Base-by-base conservation (phyloP, 2,329 filamentous ascomycete species). In the Cordyceps farinosa region DNA sequence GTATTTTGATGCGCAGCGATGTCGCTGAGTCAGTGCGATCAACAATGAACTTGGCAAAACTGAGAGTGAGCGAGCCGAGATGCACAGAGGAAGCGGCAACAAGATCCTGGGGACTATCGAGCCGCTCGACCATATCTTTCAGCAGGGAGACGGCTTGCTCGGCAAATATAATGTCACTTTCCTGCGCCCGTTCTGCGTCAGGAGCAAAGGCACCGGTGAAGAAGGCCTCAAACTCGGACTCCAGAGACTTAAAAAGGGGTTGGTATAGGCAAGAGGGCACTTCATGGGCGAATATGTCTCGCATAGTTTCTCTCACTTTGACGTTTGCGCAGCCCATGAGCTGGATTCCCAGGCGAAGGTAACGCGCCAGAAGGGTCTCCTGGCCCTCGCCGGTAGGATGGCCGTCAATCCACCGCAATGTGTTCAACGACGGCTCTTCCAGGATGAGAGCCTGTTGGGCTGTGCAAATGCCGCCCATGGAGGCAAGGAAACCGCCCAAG, bases 11-110 rank as follows among this genome's bases (percentile, higher is more conserved):
- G 61, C 86, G 80, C 17, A 88, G 71, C 27, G 81, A 84, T 66
- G 80, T 84, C 9, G 79, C 73, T 13, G 80, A 83, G 64, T 89
- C 87, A 3, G 80, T 70, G 9, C 84, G 74, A 5, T 82, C 81
- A 66, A 89, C 84, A 47, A 90, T 73, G 66, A 89, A 90, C 66
- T 86, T 89, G 40, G 87, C 86, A 70, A 90, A 87, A 70, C 84
- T 88, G 47, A 90, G 77, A 1, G 86, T 84, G 47, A 90, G 75
- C 3, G 82, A 80, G 15, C 87, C 87, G 10, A 90, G 80, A 66
- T 89, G 85, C 36, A 90, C 80, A 2, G 85, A 85, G 11, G 87
- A 83, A 6, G 86, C 83, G 1, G 85, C 81, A 10, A 84, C 84
- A 11, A 87, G 78, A 68, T 90, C 87, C 1, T 85, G 81, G 3